phyloP scores from a whole-genome alignment of 495 filamentous ascomycete genomes.

The Neurospora sp. region DNA sequence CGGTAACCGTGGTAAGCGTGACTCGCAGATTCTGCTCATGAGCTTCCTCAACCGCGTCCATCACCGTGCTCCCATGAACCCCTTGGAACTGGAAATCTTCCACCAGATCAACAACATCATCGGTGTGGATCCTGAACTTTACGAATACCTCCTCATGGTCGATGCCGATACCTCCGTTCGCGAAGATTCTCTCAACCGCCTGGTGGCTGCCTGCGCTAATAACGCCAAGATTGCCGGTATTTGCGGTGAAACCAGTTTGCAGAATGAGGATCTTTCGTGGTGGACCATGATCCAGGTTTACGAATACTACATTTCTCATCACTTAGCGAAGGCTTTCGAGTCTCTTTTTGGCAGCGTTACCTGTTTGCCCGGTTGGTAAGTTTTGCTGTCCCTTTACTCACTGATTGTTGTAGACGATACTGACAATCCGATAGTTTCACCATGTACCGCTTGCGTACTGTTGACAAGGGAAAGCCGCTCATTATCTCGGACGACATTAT shows the following conservation, averaged over 20 bases:
- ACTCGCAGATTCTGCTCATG: slow-evolving; percentile 77
- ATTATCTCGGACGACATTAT: slow-evolving; percentile 85
- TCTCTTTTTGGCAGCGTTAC: slow-evolving; percentile 92
- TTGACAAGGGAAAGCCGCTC: slow-evolving; percentile 81
- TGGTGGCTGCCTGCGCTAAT: slow-evolving; percentile 87
- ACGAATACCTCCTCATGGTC: slow-evolving; percentile 95
- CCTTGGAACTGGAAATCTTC: slow-evolving; percentile 94
- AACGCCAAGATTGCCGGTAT: slow-evolving; percentile 95
- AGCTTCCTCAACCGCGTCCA: slow-evolving; percentile 97
- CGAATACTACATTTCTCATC: slow-evolving; percentile 95
- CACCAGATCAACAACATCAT: slow-evolving; percentile 99
- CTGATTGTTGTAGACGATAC: slow-evolving; percentile 4
- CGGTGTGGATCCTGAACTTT: slow-evolving; percentile 91
- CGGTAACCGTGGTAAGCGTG: slow-evolving; percentile 95
- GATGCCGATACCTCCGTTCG: slow-evolving; percentile 94
- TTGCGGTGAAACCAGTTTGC: slow-evolving; percentile 91
- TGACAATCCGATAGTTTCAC: slow-evolving; percentile 62
- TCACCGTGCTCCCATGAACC: slow-evolving; percentile 85
- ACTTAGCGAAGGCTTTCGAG: slow-evolving; percentile 89
- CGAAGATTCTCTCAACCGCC: slow-evolving; percentile 82
- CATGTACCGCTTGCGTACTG: slow-evolving; percentile 94
- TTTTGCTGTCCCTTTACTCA: slow-evolving; percentile 8
- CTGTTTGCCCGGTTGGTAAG: slow-evolving; percentile 96
- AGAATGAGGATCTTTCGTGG: slow-evolving; percentile 90
- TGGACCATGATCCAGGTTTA: slow-evolving; percentile 99